These are phyloP conservation scores for Quercus phellos DNA, from an alignment of 331 rosid species.

Conservation along the genomic window DNA sequence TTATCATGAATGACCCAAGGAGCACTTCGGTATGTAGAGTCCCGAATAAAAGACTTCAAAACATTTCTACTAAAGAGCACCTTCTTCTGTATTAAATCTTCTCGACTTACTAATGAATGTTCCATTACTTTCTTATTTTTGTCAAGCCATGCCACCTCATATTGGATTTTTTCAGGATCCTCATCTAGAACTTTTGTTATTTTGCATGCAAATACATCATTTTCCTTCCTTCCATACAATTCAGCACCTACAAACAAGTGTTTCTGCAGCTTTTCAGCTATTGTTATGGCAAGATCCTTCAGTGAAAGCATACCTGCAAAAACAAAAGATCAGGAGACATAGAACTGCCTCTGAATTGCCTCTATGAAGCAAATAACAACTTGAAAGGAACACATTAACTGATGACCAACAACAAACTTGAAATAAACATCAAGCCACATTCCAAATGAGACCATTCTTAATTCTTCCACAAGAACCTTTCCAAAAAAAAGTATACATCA, in stretches of 20 bases:
- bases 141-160: conserved; percentile 86
- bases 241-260: conserved; percentile 68
- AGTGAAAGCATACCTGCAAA: conserved; percentile 72
- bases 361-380: background rate
- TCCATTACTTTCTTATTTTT: conserved; percentile 53
- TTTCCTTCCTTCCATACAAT: conserved; percentile 62
- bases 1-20: conserved; percentile 89
- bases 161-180: conserved; percentile 34
- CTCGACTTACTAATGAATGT: conserved; percentile 34
- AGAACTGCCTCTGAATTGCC: conserved; percentile 1
- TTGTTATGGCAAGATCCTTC: conserved; percentile 74
- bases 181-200: conserved; percentile 52
- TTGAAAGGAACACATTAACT: background rate
- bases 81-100: conserved; percentile 72
- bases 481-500: background rate
- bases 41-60: conserved; percentile 84
- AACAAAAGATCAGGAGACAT: conserved; percentile 9
- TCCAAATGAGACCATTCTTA: background rate
- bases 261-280: conserved; percentile 63
- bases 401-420: background rate
- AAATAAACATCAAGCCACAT: background rate
- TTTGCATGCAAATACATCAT: conserved; percentile 52
- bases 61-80: conserved; percentile 67
- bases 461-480: background rate
- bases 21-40: conserved; percentile 79